Conservation (phyloP, 2,329 filamentous ascomycete species). For the Diplodia sapinea region DNA sequence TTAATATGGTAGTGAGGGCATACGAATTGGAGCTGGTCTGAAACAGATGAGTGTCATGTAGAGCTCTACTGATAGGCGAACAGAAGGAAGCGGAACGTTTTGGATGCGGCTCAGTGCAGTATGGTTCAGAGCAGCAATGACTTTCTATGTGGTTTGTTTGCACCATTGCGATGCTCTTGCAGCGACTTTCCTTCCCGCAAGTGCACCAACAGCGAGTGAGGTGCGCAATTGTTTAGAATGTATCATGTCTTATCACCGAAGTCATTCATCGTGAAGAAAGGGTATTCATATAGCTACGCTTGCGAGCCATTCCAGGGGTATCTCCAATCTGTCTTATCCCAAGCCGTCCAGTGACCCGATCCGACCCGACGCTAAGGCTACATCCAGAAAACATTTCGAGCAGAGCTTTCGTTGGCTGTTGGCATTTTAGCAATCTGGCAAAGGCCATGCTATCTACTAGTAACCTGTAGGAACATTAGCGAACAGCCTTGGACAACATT, state of each 20-base stretch:
- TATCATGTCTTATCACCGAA: neutral
- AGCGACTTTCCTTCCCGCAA: neutral
- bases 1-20: too few species aligned
- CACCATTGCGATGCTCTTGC: neutral
- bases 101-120: too few species aligned
- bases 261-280: neutral
- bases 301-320: constrained; percentile 1
- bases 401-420: neutral
- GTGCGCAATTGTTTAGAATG: neutral
- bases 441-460: neutral
- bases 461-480: neutral
- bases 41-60: too few species aligned
- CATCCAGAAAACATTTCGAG: neutral
- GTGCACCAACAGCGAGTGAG: neutral
- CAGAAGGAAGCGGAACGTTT: too few species aligned
- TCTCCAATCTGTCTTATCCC: neutral
- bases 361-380: neutral
- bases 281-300: constrained; percentile 16
- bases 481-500: neutral
- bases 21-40: too few species aligned
- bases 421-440: too few species aligned
- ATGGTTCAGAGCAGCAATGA: too few species aligned
- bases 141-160: neutral
- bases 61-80: too few species aligned
- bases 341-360: neutral